Evolutionary conservation across 169 alveolate species (phyloP), one percentile per base, ranked within the genome.

Genomic region (Eimeria sp.): DNA sequence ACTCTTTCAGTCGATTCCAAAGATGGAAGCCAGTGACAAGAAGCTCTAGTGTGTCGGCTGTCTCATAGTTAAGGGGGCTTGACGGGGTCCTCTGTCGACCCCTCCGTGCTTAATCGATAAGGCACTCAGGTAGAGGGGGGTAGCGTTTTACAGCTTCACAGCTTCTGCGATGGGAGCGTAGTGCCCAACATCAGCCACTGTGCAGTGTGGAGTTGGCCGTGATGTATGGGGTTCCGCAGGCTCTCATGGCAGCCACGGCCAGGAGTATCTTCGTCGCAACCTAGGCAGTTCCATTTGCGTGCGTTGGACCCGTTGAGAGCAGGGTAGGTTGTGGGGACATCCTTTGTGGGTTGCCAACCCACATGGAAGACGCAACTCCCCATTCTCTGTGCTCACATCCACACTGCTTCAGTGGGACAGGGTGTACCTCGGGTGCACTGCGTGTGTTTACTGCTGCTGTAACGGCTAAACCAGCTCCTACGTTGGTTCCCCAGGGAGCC

Each of bases 1-100:
- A 40, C 34, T 91, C 63, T 51, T 91, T 30, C 83, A 61, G 65
- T 58, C 95, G 43, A 91, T 91, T 61, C 95, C 95, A 22, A 75
- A 76, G 75, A 91, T 91, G 95, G 91, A 91, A 51, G 76, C 45
- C 18, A 84, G 92, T 30, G 78, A 61, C 43, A 84, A 84, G 78
- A 84, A 84, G 92, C 92, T 57, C 61, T 61, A 84, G 67, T 30
- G 57, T 20, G 78, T 22, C 49, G 54, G 27, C 45, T 49, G 73
- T 20, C 72, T 30, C 73, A 2, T 34, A n/a, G 22, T 27, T 54
- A 5, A 51, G 65, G 73, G 72, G 90, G 70, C 90, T 54, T 27
- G 43, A 49, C 73, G 51, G 73, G 87, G 43, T n/a, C 61, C 63
- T 76, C 87, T 2, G 4, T 76, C 25, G 40, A 76, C 63, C 65